phyloP scores from a whole-genome alignment of 441 rosid genomes.

The Populus tomentosa region DNA sequence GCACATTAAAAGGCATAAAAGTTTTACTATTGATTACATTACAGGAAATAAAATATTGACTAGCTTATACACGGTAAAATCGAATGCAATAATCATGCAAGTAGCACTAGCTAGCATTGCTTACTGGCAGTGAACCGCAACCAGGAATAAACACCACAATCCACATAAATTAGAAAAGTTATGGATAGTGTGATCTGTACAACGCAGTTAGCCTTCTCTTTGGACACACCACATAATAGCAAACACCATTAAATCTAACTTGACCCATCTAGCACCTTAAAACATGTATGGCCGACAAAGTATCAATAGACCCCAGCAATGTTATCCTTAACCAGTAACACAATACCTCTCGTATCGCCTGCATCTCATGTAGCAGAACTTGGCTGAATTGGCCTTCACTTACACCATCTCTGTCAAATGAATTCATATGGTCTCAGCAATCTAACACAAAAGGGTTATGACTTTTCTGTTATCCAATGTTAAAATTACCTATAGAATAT shows the following conservation, averaged over 20 bases:
- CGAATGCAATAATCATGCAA: too few relatives aligned
- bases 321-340: neutral
- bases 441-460: neutral
- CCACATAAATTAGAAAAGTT: too few relatives aligned
- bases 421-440: conserved; percentile 7
- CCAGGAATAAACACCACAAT: too few relatives aligned
- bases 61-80: too few relatives aligned
- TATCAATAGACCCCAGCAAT: neutral
- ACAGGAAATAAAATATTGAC: too few relatives aligned
- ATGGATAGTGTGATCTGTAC: too few relatives aligned
- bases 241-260: neutral
- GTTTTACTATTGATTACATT: too few relatives aligned
- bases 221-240: neutral
- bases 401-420: conserved; percentile 67
- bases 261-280: neutral
- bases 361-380: conserved; percentile 58
- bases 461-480: neutral
- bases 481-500: conserved; percentile 58
- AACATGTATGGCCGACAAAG: neutral
- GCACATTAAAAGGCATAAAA: too few relatives aligned
- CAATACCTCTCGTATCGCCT: conserved; percentile 53
- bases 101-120: too few relatives aligned
- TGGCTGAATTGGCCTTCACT: conserved; percentile 77
- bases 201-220: too few relatives aligned
- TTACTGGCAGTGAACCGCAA: too few relatives aligned